Base-by-base conservation (phyloP, 2,329 filamentous ascomycete species). In the Berkeleyomyces basicola region DNA sequence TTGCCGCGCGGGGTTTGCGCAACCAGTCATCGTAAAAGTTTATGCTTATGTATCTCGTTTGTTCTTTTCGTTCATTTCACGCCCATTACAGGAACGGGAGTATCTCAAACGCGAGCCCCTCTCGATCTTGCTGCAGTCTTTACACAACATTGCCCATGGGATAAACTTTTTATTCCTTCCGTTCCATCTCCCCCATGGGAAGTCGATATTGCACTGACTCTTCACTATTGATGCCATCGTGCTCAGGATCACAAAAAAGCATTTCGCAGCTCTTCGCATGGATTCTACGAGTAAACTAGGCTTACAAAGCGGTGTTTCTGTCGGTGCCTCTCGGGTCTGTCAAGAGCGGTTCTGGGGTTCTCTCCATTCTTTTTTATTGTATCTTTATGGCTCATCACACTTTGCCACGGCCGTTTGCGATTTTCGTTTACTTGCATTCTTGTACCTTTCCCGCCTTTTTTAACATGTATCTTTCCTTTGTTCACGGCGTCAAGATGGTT, bases 361-460 rank as follows among this genome's bases (percentile, higher is more conserved):
- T 59, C 39, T 59, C 11, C 55, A 37, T 61, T 16, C 14, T 39
- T 39, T 33, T 42, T 53, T 11, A 31, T 40, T 59, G n/a, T 53
- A 46, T 46, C 51, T 51, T 58, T 9, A 40, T 36, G 39, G 36
- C 37, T 53, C 16, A 9, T 23, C 14, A n/a, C 6, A 40, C 39
- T 61, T 61, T 61, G 46, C 37, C 23, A 23, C 23, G 23, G 23
- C 23, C 23, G 23, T 23, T 23, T 23, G 23, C 23, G 23, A 23
- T 23, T 61, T 63, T 62, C 59, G 40, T 53, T 58, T 59, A 61
- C 51, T n/a, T 57, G 37, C 11, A 47, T 58, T 58, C 42, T 61
- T 23, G 14, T 59, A 7, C 42, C n/a, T 46, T 58, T 39, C 7
- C 14, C 39, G 53, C 39, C 46, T 37, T 23, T 40, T 55, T 14